Percentiles rank a stretch among this genome's conserved stretches.
Conservation (phyloP, 2,329 filamentous ascomycete genomes). For the Anthostomella pinea region DNA sequence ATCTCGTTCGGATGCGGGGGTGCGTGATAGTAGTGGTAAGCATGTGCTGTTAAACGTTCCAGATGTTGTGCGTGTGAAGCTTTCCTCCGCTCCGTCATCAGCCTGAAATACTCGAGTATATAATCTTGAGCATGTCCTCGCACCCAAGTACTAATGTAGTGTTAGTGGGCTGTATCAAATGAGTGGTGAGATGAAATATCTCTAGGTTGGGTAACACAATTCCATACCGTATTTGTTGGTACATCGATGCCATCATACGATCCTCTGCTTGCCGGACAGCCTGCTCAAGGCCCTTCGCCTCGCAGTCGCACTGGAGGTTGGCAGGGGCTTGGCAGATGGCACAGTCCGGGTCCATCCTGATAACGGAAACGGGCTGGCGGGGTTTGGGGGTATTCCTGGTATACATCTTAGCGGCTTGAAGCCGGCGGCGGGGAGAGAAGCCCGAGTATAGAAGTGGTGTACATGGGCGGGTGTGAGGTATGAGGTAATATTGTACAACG, state of each 20-base stretch:
- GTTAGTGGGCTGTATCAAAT: conserved; percentile 21
- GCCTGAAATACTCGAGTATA: conserved; percentile 62
- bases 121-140: conserved; percentile 64
- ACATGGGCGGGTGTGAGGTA: conserved; percentile 25
- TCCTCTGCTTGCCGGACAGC: conserved; percentile 62
- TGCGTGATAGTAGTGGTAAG: conserved; percentile 56
- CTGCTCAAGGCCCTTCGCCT: conserved; percentile 61
- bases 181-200: too few relatives aligned
- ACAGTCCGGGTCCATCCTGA: conserved; percentile 68
- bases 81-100: conserved; percentile 60
- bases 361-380: conserved; percentile 46
- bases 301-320: conserved; percentile 59
- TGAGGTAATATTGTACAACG: conserved; percentile 33
- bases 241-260: conserved; percentile 61
- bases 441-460: conserved; percentile 25
- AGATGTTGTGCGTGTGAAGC: conserved; percentile 53
- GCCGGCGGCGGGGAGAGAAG: conserved; percentile 28
- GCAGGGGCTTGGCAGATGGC: conserved; percentile 64
- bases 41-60: conserved; percentile 53
- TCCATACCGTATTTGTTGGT: conserved; percentile 61
- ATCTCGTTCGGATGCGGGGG: conserved; percentile 62
- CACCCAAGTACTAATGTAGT: conserved; percentile 54
- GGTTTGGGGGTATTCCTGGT: conserved; percentile 45
- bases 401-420: conserved; percentile 49
- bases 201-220: too few relatives aligned